Evolutionary conservation across 2,329 filamentous ascomycete species (phyloP).

Genomic region (Pestalotiopsis sp.): DNA sequence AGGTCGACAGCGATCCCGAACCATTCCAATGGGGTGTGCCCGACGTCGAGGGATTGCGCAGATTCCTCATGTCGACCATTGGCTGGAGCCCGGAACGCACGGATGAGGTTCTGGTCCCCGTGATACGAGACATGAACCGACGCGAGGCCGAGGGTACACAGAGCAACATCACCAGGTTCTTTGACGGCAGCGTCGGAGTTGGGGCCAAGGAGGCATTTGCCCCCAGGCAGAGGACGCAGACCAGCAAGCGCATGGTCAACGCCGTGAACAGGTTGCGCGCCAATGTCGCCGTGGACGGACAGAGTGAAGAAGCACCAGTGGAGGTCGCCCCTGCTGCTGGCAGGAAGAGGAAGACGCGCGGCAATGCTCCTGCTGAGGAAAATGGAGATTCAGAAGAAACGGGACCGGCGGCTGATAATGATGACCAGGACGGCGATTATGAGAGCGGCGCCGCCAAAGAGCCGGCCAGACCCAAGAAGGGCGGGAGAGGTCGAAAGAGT

Average conservation of each 20-base stretch:
- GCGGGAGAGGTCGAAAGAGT: conserved; percentile 13
- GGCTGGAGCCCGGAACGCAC: conserved; percentile 92
- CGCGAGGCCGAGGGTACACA: conserved; percentile 89
- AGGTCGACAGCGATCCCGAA: conserved; percentile 79
- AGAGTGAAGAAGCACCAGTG: conserved; percentile 9
- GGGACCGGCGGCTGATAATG: conserved; percentile 17
- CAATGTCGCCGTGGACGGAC: conserved; percentile 42
- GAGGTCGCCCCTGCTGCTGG: conserved; percentile 22
- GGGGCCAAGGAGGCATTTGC: conserved; percentile 70
- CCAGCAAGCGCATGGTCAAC: conserved; percentile 76
- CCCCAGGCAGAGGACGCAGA: conserved; percentile 65
- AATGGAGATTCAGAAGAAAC: conserved; percentile 18
- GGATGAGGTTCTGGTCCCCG: conserved; percentile 93
- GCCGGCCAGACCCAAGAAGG: background rate
- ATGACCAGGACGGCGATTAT: conserved; percentile 15
- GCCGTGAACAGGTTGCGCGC: conserved; percentile 70
- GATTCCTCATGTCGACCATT: conserved; percentile 87
- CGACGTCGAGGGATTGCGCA: conserved; percentile 81
- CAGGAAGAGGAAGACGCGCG: conserved; percentile 36
- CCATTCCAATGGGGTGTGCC: conserved; percentile 95
- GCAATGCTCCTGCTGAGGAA: conserved; percentile 18
- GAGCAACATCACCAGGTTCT: conserved; percentile 93
- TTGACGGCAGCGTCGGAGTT: conserved; percentile 72
- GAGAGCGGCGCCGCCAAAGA: conserved; percentile 15
- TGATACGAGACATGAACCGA: conserved; percentile 93